Percentiles rank a stretch among this genome's conserved stretches.
phyloP scores from a whole-genome alignment of 2,329 filamentous ascomycete species.

The Colletotrichum lupini region DNA sequence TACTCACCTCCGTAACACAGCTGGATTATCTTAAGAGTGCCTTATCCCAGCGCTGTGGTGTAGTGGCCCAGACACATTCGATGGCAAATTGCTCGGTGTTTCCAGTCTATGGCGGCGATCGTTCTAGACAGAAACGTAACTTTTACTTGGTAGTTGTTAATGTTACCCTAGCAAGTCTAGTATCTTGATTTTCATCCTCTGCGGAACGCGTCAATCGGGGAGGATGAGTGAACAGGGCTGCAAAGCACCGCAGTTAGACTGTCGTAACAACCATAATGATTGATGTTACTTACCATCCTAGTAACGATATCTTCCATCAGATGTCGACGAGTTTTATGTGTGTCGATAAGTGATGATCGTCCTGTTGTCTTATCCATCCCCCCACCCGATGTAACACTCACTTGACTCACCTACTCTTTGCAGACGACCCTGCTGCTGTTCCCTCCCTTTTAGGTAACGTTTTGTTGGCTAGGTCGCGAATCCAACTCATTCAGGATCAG shows the following conservation, averaged over 20 bases:
- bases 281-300: constrained; percentile 46
- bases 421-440: neutral
- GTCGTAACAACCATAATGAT: constrained; percentile 36
- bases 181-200: neutral
- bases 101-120: neutral
- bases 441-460: constrained; percentile 59
- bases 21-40: neutral
- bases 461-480: constrained; percentile 64
- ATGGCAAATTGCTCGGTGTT: neutral
- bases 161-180: neutral
- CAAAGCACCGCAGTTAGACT: too few species aligned
- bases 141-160: neutral
- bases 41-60: neutral
- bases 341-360: constrained; percentile 40
- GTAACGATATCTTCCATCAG: constrained; percentile 42
- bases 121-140: neutral
- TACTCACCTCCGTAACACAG: too few species aligned
- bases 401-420: neutral
- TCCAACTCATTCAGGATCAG: constrained; percentile 71
- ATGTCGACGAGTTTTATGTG: constrained; percentile 44
- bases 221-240: neutral
- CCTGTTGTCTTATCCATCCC: constrained; percentile 46
- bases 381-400: constrained; percentile 51
- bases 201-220: neutral
- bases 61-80: neutral